Evolutionary conservation across 2,329 filamentous ascomycete species (phyloP).

Genomic region (Alternaria triticina): DNA sequence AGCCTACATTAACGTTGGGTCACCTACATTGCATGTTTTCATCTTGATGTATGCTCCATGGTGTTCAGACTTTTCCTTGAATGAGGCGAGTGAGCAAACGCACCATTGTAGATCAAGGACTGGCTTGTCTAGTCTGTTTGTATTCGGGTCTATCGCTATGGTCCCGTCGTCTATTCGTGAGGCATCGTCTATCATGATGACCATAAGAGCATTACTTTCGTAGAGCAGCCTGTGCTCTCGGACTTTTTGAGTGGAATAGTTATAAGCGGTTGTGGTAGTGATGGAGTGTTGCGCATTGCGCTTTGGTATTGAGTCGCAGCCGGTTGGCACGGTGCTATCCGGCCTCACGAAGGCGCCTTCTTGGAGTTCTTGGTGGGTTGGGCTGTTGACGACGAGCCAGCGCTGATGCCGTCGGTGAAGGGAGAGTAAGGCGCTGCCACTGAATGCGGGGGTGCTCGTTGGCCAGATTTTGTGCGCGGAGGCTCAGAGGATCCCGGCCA

Average conservation of each 20-base stretch:
- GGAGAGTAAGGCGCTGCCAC: slow-evolving; percentile 67
- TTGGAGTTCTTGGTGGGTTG: slow-evolving; percentile 38
- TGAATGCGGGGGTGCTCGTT: slow-evolving; percentile 56
- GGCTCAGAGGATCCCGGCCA: slow-evolving; percentile 50
- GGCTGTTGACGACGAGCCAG: slow-evolving; percentile 28
- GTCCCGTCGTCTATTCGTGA: slow-evolving; percentile 32
- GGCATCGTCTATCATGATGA: slow-evolving; percentile 36
- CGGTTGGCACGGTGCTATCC: slow-evolving; percentile 2
- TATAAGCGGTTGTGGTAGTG: background rate
- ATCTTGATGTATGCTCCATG: background rate
- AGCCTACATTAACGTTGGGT: background rate
- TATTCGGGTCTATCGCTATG: slow-evolving; percentile 25
- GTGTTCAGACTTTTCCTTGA: background rate
- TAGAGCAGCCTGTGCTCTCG: slow-evolving; percentile 33
- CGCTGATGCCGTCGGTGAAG: slow-evolving; percentile 58
- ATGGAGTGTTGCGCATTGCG: slow-evolving; percentile 1
- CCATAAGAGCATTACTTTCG: slow-evolving; percentile 29
- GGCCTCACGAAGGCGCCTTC: slow-evolving; percentile 36
- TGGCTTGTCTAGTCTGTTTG: slow-evolving; percentile 16
- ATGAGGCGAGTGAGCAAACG: background rate
- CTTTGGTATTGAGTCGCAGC: background rate
- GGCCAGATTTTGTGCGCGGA: slow-evolving; percentile 41
- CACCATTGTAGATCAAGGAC: slow-evolving; percentile 1
- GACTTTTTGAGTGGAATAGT: slow-evolving; percentile 21
- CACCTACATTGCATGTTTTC: background rate